phyloP scores from a whole-genome alignment of 2,329 filamentous ascomycete species.

The Ceratocystis variospora region DNA sequence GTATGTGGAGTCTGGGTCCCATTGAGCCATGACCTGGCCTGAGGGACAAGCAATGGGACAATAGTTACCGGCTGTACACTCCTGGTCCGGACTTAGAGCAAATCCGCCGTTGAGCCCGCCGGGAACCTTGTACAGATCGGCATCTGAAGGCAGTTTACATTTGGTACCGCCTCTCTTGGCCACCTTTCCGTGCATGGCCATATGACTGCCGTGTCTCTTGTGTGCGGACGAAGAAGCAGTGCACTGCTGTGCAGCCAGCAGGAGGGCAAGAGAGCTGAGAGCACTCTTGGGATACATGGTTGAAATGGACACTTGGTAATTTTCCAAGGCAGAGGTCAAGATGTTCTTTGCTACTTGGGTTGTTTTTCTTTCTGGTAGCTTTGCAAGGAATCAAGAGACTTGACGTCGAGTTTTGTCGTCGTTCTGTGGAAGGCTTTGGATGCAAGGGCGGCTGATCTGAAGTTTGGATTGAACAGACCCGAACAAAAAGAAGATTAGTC shows the following conservation, averaged over 20 bases:
- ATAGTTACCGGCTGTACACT: conserved; percentile 52
- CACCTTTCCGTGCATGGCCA: conserved; percentile 18
- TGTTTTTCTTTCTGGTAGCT: background rate
- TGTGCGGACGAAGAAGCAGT: conserved; percentile 5
- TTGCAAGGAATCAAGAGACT: background rate
- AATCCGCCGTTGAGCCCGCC: conserved; percentile 54
- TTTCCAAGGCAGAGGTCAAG: background rate
- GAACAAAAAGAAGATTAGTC: background rate
- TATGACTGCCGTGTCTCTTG: conserved; percentile 12
- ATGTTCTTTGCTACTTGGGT: background rate
- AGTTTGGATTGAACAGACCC: background rate
- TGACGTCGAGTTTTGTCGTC: background rate
- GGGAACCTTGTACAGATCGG: conserved; percentile 54
- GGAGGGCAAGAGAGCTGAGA: conserved; percentile 24
- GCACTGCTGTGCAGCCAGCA: conserved; percentile 17
- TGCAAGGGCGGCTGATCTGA: background rate
- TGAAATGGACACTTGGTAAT: background rate
- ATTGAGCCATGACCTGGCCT: conserved; percentile 65
- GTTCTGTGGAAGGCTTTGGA: background rate
- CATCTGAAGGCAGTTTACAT: conserved; percentile 53
- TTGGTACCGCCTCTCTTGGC: conserved; percentile 21
- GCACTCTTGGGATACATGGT: conserved; percentile 23
- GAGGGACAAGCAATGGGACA: conserved; percentile 66
- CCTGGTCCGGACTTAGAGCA: conserved; percentile 64
- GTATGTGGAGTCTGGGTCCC: conserved; percentile 59